These are phyloP conservation scores for Blakeslea trispora DNA, from an alignment of 371 early-diverging fungal genomes.

Conservation along the genomic window DNA sequence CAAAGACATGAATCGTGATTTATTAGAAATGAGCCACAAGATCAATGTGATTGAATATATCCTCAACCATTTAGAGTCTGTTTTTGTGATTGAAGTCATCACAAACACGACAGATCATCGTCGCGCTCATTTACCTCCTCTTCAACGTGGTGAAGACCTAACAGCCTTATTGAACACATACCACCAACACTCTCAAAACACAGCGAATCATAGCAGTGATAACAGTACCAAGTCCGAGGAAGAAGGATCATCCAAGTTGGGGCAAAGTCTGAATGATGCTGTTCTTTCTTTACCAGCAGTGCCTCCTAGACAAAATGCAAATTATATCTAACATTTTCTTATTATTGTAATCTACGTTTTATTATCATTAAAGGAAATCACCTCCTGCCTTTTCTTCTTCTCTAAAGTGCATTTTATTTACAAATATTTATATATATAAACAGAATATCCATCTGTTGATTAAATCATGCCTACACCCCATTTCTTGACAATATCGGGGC, in stretches of 20 bases:
- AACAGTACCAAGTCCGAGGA: too few species aligned
- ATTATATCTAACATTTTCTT: constrained; percentile 37
- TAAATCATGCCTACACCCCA: constrained; percentile 44
- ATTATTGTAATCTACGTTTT: too few species aligned
- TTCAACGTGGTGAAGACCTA: constrained; percentile 35
- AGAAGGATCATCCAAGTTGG: background rate
- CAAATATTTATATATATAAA: too few species aligned
- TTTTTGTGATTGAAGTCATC: constrained; percentile 34
- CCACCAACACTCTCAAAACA: background rate
- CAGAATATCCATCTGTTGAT: too few species aligned
- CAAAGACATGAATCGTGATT: constrained; percentile 64
- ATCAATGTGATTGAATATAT: constrained; percentile 71
- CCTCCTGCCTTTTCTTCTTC: too few species aligned
- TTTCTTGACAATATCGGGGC: constrained; percentile 54
- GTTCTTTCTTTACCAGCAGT: constrained; percentile 31
- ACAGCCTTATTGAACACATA: constrained; percentile 23
- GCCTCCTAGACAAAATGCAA: constrained; percentile 44
- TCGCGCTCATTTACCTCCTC: constrained; percentile 12
- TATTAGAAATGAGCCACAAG: constrained; percentile 80
- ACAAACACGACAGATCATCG: constrained; percentile 1
- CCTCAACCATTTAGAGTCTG: constrained; percentile 45
- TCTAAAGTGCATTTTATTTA: too few species aligned
- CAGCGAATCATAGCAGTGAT: too few species aligned
- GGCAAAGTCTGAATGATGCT: background rate
- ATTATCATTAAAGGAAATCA: too few species aligned